phyloP scores from a whole-genome alignment of 352 stramenopile genomes.

The Phytopythium cucurbitacearum region DNA sequence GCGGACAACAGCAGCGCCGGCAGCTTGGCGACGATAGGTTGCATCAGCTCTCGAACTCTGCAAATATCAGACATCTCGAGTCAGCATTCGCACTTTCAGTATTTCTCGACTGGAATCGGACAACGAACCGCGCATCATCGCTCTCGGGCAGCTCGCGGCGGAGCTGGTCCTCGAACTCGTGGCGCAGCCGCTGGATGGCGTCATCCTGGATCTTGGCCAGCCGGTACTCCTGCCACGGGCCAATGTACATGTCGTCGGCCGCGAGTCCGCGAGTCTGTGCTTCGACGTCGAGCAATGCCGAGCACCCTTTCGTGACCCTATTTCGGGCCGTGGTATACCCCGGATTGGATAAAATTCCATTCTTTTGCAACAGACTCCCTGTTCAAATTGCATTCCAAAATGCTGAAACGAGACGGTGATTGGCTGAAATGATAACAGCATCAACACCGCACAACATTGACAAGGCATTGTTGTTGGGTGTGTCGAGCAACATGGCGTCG shows the following conservation, averaged over 20 bases:
- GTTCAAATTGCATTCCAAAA: too few relatives aligned
- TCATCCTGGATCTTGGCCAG: conserved; percentile 83
- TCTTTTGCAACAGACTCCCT: too few relatives aligned
- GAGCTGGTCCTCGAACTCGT: conserved; percentile 64
- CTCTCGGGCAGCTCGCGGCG: conserved; percentile 36
- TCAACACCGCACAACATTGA: too few relatives aligned
- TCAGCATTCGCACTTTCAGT: background rate
- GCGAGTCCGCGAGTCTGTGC: too few relatives aligned
- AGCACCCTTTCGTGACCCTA: too few relatives aligned
- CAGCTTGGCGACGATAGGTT: conserved; percentile 68
- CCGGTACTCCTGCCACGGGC: conserved; percentile 82
- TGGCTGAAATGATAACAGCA: too few relatives aligned
- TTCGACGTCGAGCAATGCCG: too few relatives aligned
- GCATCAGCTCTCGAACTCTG: conserved; percentile 76
- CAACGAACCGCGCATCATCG: conserved; percentile 38
- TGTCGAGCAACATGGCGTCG: background rate
- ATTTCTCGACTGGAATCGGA: background rate
- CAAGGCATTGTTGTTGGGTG: too few relatives aligned
- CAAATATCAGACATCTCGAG: too few relatives aligned
- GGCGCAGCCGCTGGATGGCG: conserved; percentile 57
- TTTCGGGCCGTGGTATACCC: too few relatives aligned
- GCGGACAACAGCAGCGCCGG: conserved; percentile 55
- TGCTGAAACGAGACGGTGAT: too few relatives aligned
- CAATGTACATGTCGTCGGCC: conserved; percentile 61
- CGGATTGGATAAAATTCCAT: too few relatives aligned